A percentile compares a stretch with the other conserved stretches of the same genome.
These are phyloP conservation scores for Termitomyces sp. DNA, from an alignment of 768 basidiomycete species.

Conservation along the genomic window DNA sequence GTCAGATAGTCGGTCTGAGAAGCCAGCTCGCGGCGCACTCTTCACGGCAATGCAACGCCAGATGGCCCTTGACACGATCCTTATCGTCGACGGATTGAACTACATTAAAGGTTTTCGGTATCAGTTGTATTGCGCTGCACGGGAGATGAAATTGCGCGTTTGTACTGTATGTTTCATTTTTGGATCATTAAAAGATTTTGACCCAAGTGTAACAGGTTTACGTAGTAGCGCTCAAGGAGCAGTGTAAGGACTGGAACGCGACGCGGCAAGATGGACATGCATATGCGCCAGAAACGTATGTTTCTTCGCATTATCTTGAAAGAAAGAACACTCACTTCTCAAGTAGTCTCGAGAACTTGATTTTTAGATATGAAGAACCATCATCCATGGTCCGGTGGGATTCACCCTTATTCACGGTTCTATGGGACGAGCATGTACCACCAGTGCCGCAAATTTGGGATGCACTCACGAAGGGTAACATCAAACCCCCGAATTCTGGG, in stretches of 20 bases:
- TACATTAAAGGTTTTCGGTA: constrained; percentile 99
- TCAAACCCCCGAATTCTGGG: constrained; percentile 88
- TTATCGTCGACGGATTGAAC: constrained; percentile 89
- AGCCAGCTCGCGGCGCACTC: constrained; percentile 79
- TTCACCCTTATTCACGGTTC: constrained; percentile 85
- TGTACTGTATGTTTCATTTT: constrained; percentile 66
- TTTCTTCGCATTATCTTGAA: constrained; percentile 1
- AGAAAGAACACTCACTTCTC: neutral
- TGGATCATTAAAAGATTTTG: neutral
- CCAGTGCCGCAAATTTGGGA: constrained; percentile 76
- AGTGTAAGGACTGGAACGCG: constrained; percentile 76
- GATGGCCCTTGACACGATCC: constrained; percentile 67
- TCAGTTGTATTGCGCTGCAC: constrained; percentile 94
- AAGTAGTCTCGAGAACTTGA: constrained; percentile 76
- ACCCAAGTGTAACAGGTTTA: constrained; percentile 52
- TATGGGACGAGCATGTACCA: constrained; percentile 66
- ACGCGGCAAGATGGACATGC: constrained; percentile 39
- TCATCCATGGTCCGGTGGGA: constrained; percentile 99
- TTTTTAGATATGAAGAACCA: constrained; percentile 92
- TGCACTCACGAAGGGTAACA: constrained; percentile 69
- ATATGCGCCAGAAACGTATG: constrained; percentile 77
- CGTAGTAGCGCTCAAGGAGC: constrained; percentile 69
- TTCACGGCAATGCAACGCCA: constrained; percentile 81
- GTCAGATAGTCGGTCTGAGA: constrained; percentile 78
- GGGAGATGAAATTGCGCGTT: constrained; percentile 80